Evolutionary conservation across 2,329 filamentous ascomycete species (phyloP).

Genomic region (Rosellinia necatrix): DNA sequence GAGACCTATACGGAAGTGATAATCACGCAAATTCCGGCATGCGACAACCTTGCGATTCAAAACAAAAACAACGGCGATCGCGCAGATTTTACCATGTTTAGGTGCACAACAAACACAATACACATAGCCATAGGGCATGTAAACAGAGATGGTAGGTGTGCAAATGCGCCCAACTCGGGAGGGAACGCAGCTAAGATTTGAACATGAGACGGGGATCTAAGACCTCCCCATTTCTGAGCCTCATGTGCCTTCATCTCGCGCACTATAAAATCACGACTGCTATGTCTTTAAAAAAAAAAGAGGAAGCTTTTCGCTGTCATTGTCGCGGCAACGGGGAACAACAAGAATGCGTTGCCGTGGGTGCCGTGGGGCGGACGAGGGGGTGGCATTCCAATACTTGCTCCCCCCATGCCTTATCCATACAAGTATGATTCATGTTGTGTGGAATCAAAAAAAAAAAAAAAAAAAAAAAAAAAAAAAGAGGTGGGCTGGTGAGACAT

Average conservation of each 20-base stretch:
- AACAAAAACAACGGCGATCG: slow-evolving; percentile 4
- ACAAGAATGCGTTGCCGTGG: slow-evolving; percentile 25
- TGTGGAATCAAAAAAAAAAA: too few relatives aligned
- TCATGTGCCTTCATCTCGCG: too few relatives aligned
- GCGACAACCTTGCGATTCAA: slow-evolving; percentile 1
- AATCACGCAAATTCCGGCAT: slow-evolving; percentile 17
- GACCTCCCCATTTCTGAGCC: too few relatives aligned
- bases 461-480: too few relatives aligned
- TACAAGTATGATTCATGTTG: too few relatives aligned
- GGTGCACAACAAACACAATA: too few relatives aligned
- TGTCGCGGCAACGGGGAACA: background rate
- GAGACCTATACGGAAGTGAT: background rate
- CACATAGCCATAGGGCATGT: background rate
- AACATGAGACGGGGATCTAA: background rate
- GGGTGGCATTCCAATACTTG: slow-evolving; percentile 16
- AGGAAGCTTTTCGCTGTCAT: background rate
- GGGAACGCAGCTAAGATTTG: background rate
- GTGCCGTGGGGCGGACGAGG: background rate
- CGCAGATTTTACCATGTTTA: too few relatives aligned
- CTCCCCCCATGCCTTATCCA: too few relatives aligned
- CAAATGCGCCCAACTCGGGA: too few relatives aligned
- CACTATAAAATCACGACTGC: too few relatives aligned
- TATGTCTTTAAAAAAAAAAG: too few relatives aligned
- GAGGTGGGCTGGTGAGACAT: slow-evolving; percentile 3
- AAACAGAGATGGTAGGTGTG: too few relatives aligned